Conservation (phyloP, 257 asterid species). For the Penstemon davidsonii region DNA sequence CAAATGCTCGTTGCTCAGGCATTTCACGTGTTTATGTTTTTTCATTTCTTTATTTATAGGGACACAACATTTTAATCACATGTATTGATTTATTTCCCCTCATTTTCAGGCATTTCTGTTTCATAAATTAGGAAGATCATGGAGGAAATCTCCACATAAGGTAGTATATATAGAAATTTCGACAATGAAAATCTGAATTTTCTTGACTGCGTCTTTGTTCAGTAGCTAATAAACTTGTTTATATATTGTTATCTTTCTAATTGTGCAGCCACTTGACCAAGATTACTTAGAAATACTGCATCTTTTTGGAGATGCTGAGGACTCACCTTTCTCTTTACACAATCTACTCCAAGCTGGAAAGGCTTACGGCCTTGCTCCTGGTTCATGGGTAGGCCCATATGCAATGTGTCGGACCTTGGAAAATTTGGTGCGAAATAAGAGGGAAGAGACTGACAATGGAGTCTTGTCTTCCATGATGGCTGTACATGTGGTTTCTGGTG, state of each 20-base stretch:
- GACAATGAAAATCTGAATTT: neutral
- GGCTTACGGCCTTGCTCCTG: slow-evolving; percentile 86
- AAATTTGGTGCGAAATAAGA: slow-evolving; percentile 56
- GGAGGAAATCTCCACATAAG: slow-evolving; percentile 83
- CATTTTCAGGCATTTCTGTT: slow-evolving; percentile 67
- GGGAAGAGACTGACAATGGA: slow-evolving; percentile 41
- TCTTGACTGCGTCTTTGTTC: too few species aligned
- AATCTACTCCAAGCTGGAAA: slow-evolving; percentile 92
- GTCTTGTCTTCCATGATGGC: slow-evolving; percentile 51
- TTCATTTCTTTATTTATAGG: slow-evolving; percentile 13
- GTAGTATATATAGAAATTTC: slow-evolving; percentile 37
- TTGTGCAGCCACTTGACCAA: slow-evolving; percentile 66
- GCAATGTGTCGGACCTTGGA: slow-evolving; percentile 99
- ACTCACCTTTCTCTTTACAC: slow-evolving; percentile 85
- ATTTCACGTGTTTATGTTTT: slow-evolving; percentile 26
- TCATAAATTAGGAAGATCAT: slow-evolving; percentile 83
- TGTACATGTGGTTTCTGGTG: slow-evolving; percentile 90
- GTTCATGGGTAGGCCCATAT: slow-evolving; percentile 99
- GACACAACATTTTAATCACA: neutral
- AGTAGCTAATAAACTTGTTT: slow-evolving; percentile 8
- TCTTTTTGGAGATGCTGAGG: slow-evolving; percentile 85
- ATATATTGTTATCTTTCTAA: slow-evolving; percentile 20
- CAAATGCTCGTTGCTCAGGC: slow-evolving; percentile 99
- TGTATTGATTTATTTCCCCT: slow-evolving; percentile 22
- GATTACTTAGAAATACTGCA: slow-evolving; percentile 68